Percentiles rank a stretch among this genome's conserved stretches.
Evolutionary conservation across 306 rosid species (phyloP).

Genomic region (Vigna trinervia): DNA sequence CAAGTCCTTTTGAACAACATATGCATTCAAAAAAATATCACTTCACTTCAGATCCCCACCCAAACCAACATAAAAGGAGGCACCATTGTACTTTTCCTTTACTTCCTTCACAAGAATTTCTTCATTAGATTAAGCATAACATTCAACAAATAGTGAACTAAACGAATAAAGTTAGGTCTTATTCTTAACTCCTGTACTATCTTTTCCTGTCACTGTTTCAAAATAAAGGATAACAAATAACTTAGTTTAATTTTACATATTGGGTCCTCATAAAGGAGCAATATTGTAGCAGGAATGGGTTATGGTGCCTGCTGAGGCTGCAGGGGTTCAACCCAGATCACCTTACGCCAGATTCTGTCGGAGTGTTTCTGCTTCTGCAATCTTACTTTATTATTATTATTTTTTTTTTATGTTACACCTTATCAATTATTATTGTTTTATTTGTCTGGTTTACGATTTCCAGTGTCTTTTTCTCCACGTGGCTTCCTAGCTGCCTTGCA

Average conservation of each 20-base stretch:
- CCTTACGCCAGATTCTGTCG: slow-evolving; percentile 48
- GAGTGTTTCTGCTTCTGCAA: slow-evolving; percentile 37
- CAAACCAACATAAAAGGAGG: slow-evolving; percentile 8
- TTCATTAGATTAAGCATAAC: background rate
- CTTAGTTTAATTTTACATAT: background rate
- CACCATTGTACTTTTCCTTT: slow-evolving; percentile 18
- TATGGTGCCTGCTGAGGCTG: background rate
- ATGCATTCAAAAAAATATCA: background rate
- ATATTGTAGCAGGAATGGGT: slow-evolving; percentile 3
- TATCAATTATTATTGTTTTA: background rate
- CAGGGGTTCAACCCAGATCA: slow-evolving; percentile 44
- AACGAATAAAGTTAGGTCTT: background rate
- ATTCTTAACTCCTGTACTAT: background rate
- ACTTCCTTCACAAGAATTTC: slow-evolving; percentile 41
- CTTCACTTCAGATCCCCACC: slow-evolving; percentile 33
- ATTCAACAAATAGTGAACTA: background rate
- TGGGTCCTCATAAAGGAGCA: background rate
- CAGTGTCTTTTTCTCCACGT: slow-evolving; percentile 46
- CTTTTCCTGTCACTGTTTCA: slow-evolving; percentile 1
- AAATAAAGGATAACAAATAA: background rate
- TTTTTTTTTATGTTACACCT: background rate
- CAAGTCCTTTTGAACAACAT: slow-evolving; percentile 31
- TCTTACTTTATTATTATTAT: background rate
- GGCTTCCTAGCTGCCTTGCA: slow-evolving; percentile 46
- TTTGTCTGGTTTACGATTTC: slow-evolving; percentile 9